phyloP scores from a whole-genome alignment of 306 rosid genomes.

The Sphenostylis stenocarpa region DNA sequence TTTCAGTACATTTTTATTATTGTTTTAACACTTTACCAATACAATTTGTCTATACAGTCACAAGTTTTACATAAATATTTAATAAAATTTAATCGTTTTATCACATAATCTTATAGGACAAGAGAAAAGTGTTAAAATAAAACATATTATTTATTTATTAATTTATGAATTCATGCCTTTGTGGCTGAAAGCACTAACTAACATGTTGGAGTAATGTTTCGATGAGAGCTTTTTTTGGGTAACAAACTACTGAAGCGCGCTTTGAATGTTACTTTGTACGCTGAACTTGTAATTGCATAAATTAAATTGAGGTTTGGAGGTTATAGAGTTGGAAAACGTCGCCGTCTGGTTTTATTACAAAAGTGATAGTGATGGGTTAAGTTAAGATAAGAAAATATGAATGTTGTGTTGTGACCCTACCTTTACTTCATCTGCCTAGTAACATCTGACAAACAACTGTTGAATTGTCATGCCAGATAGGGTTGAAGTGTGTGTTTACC shows the following conservation, averaged over 20 bases:
- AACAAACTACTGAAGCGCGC: not conserved
- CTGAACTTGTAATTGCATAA: not conserved
- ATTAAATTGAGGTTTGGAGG: not conserved
- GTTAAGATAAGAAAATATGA: conserved; percentile 18
- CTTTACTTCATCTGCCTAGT: conserved; percentile 1
- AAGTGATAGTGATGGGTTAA: not conserved
- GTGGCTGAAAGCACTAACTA: not conserved
- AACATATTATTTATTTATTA: not conserved
- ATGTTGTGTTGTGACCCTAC: conserved; percentile 13
- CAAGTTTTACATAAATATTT: too few species aligned
- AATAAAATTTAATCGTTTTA: too few species aligned
- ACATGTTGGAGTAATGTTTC: not conserved
- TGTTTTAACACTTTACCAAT: too few species aligned
- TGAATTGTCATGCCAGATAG: conserved; percentile 1
- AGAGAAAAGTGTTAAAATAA: too few species aligned
- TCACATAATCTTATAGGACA: too few species aligned
- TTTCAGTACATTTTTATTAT: too few species aligned
- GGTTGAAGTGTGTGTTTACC: not conserved
- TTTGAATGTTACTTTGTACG: not conserved
- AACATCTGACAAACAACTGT: conserved; percentile 3
- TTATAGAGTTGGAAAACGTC: not conserved
- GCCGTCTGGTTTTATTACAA: not conserved
- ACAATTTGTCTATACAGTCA: too few species aligned
- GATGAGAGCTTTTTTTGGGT: not conserved
- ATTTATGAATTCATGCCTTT: not conserved